phyloP scores from a whole-genome alignment of 495 filamentous ascomycete species.

The Podospora pseudocomata region DNA sequence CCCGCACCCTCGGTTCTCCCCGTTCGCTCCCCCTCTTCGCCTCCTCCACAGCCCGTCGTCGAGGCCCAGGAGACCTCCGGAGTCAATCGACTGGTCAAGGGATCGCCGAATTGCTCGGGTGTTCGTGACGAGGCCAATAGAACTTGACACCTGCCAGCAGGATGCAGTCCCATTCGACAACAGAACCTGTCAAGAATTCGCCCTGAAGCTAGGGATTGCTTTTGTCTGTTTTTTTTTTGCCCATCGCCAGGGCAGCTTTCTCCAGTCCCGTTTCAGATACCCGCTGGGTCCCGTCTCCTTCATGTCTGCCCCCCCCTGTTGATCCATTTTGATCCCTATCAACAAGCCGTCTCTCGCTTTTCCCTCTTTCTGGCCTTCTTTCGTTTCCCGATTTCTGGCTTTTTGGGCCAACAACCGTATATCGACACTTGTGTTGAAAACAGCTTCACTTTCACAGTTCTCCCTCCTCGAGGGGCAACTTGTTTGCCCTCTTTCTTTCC shows the following conservation, averaged over 20 bases:
- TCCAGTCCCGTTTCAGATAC: slow-evolving; percentile 35
- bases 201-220: not conserved
- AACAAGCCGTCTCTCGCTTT: slow-evolving; percentile 4
- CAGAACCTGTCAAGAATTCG: not conserved
- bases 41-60: not conserved
- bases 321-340: slow-evolving; percentile 12
- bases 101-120: not conserved
- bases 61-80: not conserved
- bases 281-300: slow-evolving; percentile 23
- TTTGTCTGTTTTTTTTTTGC: not conserved
- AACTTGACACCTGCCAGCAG: not conserved
- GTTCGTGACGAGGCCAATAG: not conserved
- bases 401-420: slow-evolving; percentile 17
- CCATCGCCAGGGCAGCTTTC: slow-evolving; percentile 17
- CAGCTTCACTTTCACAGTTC: slow-evolving; percentile 11
- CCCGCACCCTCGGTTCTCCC: slow-evolving; percentile 1
- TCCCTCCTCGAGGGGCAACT: slow-evolving; percentile 23
- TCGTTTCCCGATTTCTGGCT: slow-evolving; percentile 9
- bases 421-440: slow-evolving; percentile 6
- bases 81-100: not conserved
- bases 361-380: slow-evolving; percentile 16
- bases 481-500: slow-evolving; percentile 24
- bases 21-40: not conserved
- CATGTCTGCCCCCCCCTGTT: slow-evolving; percentile 4
- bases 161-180: not conserved